Percentiles rank a stretch among this genome's conserved stretches.
phyloP scores from a whole-genome alignment of 2,329 filamentous ascomycete species.

The Alternaria novae-zelandiae region DNA sequence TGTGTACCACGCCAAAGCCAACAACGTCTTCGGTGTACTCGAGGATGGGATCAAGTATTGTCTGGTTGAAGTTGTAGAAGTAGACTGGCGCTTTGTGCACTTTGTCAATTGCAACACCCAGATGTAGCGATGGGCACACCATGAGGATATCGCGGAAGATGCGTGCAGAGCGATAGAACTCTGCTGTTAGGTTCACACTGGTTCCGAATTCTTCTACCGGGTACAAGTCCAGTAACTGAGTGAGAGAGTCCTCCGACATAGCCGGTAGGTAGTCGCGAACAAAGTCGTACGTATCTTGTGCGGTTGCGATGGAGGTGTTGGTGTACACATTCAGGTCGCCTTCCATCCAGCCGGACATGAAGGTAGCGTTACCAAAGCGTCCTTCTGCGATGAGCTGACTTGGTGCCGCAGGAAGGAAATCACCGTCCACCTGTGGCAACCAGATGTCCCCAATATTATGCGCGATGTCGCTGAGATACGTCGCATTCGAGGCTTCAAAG shows the following conservation, averaged over 20 bases:
- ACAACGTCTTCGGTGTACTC: conserved; percentile 37
- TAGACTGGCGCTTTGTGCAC: conserved; percentile 52
- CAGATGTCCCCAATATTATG: conserved; percentile 58
- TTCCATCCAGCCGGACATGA: conserved; percentile 55
- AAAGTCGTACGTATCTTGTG: conserved; percentile 50
- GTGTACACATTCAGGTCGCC: conserved; percentile 56
- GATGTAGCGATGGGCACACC: conserved; percentile 56
- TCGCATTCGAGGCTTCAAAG: conserved; percentile 53
- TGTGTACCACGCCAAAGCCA: conserved; percentile 58
- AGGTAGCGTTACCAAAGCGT: conserved; percentile 51
- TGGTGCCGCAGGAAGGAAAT: conserved; percentile 57
- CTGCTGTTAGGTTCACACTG: conserved; percentile 50
- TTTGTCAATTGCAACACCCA: conserved; percentile 49
- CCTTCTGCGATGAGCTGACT: conserved; percentile 51
- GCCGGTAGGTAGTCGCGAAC: conserved; percentile 50
- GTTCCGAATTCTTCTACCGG: conserved; percentile 52
- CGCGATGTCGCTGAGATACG: conserved; percentile 48
- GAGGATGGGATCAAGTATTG: conserved; percentile 57
- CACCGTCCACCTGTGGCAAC: conserved; percentile 58
- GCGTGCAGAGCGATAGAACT: conserved; percentile 59
- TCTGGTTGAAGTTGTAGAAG: conserved; percentile 62
- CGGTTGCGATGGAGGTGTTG: conserved; percentile 48
- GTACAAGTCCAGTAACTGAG: conserved; percentile 41
- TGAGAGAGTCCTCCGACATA: conserved; percentile 37
- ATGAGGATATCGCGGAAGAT: conserved; percentile 62